Evolutionary conservation across 2,329 filamentous ascomycete genomes (phyloP).

Genomic region (Coniella lustricola): DNA sequence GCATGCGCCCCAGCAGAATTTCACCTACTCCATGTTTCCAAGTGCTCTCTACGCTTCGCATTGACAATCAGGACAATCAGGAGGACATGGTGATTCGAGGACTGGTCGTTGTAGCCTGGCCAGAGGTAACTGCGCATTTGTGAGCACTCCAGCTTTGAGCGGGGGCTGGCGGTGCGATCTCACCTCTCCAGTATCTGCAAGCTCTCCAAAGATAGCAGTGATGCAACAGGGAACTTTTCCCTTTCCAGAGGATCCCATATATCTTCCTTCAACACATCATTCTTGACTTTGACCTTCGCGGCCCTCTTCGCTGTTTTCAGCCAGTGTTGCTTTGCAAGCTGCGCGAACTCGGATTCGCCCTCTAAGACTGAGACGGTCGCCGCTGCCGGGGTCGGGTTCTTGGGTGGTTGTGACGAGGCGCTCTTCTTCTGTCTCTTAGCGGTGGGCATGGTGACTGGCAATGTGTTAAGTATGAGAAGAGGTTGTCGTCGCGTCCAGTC

Average conservation of each 20-base stretch:
- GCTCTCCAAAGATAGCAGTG: constrained; percentile 78
- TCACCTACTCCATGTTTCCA: constrained; percentile 77
- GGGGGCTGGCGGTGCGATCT: constrained; percentile 11
- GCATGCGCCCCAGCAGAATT: background rate
- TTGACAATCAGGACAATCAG: constrained; percentile 80
- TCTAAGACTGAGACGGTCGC: constrained; percentile 65
- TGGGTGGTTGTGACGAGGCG: constrained; percentile 35
- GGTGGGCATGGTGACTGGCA: constrained; percentile 41
- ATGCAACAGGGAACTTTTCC: constrained; percentile 69
- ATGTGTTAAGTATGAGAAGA: background rate
- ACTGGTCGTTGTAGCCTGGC: constrained; percentile 83
- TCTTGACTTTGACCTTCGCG: constrained; percentile 66
- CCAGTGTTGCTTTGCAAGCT: constrained; percentile 82
- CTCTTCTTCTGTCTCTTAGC: constrained; percentile 53
- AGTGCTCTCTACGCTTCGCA: constrained; percentile 78
- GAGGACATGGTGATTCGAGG: constrained; percentile 86
- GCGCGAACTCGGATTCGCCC: constrained; percentile 53
- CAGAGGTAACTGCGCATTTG: constrained; percentile 66
- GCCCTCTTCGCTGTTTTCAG: constrained; percentile 56
- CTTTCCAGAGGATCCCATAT: constrained; percentile 86
- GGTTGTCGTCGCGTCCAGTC: constrained; percentile 13
- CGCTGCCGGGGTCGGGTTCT: constrained; percentile 48
- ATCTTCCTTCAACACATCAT: constrained; percentile 75
- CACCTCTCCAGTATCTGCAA: constrained; percentile 83
- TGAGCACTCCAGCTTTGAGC: constrained; percentile 20